Base-by-base conservation (phyloP, 2,329 filamentous ascomycete species). In the Fusarium lyarnte region DNA sequence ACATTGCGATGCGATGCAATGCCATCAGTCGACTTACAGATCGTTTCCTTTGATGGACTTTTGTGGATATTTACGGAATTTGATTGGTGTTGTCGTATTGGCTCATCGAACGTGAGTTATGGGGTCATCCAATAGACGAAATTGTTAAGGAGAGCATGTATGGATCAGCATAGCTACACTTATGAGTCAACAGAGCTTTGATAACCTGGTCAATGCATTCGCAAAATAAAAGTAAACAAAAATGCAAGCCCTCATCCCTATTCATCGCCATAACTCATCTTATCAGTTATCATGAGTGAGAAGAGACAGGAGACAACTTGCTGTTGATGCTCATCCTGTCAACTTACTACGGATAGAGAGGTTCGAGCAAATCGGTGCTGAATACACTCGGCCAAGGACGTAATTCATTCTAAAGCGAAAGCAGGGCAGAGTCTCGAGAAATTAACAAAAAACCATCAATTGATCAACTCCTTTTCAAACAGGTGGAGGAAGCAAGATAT, bases 401-500 rank as follows among this genome's bases (percentile, higher is more conserved):
- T 29, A 27, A 25, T 36, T 43, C 57, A 33, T 53, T 58, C 31
- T 19, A 53, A 43, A 42, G 41, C 39, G 42, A 49, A 36, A 65
- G 31, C 38, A 53, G 38, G 33, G 29, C 23, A 47, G 45, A 55
- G 33, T 43, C 31, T 27, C 49, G 19, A 47, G 19, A 27, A 35
- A 35, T n/a, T 36, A 27, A 46, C 29, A 29, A 42, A 21, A 38
- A 49, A 41, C 46, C 33, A 73, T 61, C 43, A 61, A 39, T 33
- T 21, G 54, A 51, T 27, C 45, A 35, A 29, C 69, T 73, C 52
- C 46, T 58, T 46, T 58, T 43, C 52, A 51, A 58, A 58, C 41
- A 46, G 33, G 25, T 41, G 60, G 38, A 53, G 55, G 42, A 38
- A 55, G 55, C 35, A 54, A 42, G 39, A 71, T n/a, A 47, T 33